Percentiles rank a stretch among this genome's conserved stretches.
phyloP scores from a whole-genome alignment of 805 yeast genomes.

The Yarrowia keelungensis region DNA sequence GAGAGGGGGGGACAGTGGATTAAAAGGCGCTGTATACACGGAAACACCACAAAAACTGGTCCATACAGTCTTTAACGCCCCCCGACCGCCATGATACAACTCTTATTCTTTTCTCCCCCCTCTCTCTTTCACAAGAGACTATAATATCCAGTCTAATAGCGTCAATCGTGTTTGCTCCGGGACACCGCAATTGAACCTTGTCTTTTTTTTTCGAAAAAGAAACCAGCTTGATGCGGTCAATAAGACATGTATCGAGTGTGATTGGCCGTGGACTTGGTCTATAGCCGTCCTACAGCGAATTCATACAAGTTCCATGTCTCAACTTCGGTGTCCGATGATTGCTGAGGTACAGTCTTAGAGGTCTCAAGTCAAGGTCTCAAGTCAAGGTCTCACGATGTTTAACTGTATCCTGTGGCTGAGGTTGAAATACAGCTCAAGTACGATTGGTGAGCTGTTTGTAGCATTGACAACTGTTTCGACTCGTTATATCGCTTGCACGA shows the following conservation, averaged over 20 bases:
- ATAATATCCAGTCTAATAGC: background rate
- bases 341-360: background rate
- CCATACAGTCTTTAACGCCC: too few species aligned
- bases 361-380: too few species aligned
- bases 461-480: too few species aligned
- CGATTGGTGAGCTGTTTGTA: too few species aligned
- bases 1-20: background rate
- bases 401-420: background rate
- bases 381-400: background rate
- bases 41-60: too few species aligned
- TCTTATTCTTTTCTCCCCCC: background rate
- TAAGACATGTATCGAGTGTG: background rate
- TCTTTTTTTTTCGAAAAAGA: background rate
- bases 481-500: background rate
- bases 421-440: too few species aligned
- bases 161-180: slow-evolving; percentile 12
- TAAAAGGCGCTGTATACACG: too few species aligned
- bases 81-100: background rate
- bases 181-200: slow-evolving; percentile 14
- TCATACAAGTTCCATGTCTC: background rate
- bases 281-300: background rate
- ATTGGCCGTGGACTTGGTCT: background rate
- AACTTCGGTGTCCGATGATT: background rate
- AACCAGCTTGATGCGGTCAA: slow-evolving; percentile 7
- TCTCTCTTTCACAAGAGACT: background rate